Evolutionary conservation across 202 grass and related monocot species (phyloP).

Genomic region (Setaria viridis): DNA sequence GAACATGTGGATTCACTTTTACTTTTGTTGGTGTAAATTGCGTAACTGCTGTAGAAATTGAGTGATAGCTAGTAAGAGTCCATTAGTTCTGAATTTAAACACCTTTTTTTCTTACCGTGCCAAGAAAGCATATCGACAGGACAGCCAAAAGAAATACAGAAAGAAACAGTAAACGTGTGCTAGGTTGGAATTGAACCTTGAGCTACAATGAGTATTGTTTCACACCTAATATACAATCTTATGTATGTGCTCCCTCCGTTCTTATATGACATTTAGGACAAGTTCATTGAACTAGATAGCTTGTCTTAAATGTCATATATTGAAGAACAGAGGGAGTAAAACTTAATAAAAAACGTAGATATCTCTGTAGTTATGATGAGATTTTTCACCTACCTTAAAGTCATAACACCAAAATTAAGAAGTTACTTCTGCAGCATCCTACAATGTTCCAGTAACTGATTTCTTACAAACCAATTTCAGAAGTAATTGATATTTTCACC

Average conservation of each 20-base stretch:
- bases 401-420: background rate
- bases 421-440: background rate
- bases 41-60: background rate
- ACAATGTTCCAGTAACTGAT: background rate
- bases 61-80: background rate
- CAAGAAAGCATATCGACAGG: background rate
- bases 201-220: background rate
- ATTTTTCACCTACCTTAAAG: background rate
- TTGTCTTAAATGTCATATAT: background rate
- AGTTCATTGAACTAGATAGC: background rate
- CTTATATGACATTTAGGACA: background rate
- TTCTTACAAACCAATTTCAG: background rate
- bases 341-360: background rate
- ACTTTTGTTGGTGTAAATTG: slow-evolving; percentile 1
- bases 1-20: background rate
- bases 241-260: background rate
- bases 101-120: background rate
- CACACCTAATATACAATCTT: slow-evolving; percentile 11
- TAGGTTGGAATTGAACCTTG: background rate
- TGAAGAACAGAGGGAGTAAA: background rate
- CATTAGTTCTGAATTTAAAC: too few species aligned
- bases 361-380: background rate
- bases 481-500: slow-evolving; percentile 25
- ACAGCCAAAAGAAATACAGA: background rate
- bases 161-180: background rate